A percentile compares a stretch with the other conserved stretches of the same genome.
These are phyloP conservation scores for Leishmania tropica DNA, from an alignment of 208 protist species.

Conservation along the genomic window DNA sequence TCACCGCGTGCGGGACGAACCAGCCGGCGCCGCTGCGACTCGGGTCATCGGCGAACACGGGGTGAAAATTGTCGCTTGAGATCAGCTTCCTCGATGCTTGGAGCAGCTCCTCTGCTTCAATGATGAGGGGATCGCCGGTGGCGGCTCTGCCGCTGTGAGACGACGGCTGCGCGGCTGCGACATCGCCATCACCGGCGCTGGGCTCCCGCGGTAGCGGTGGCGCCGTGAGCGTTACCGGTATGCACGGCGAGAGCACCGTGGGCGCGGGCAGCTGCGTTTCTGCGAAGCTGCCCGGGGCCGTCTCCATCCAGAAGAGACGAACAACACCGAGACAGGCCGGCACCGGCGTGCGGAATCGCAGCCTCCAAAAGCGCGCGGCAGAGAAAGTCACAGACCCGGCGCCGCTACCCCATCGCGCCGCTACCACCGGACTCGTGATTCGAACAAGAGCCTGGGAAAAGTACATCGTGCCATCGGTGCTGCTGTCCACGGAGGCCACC, in stretches of 20 bases:
- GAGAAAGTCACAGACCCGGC: conserved; percentile 1
- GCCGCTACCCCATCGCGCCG: conserved; percentile 19
- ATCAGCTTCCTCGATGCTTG: conserved; percentile 3
- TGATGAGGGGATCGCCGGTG: conserved; percentile 6
- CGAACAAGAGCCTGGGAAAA: conserved; percentile 18
- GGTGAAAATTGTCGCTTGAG: conserved; percentile 8
- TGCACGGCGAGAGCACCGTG: conserved; percentile 4
- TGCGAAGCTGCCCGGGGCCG: conserved; percentile 1
- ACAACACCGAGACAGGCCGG: conserved; percentile 57
- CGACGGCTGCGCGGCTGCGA: neutral
- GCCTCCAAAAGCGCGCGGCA: conserved; percentile 62
- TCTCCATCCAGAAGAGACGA: conserved; percentile 59
- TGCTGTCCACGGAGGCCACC: conserved; percentile 53
- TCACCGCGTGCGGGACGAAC: conserved; percentile 5
- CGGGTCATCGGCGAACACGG: conserved; percentile 12
- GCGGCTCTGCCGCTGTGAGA: neutral
- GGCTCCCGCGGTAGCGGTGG: neutral
- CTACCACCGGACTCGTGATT: conserved; percentile 12
- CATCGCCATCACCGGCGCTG: neutral
- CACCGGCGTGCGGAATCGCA: conserved; percentile 49
- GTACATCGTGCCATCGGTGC: conserved; percentile 51
- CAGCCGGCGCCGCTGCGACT: conserved; percentile 1
- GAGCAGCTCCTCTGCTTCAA: conserved; percentile 1
- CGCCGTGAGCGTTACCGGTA: conserved; percentile 12
- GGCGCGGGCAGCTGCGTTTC: conserved; percentile 13